phyloP scores from a whole-genome alignment of 1,139 yeast genomes.

The Yamadazyma dendronema region DNA sequence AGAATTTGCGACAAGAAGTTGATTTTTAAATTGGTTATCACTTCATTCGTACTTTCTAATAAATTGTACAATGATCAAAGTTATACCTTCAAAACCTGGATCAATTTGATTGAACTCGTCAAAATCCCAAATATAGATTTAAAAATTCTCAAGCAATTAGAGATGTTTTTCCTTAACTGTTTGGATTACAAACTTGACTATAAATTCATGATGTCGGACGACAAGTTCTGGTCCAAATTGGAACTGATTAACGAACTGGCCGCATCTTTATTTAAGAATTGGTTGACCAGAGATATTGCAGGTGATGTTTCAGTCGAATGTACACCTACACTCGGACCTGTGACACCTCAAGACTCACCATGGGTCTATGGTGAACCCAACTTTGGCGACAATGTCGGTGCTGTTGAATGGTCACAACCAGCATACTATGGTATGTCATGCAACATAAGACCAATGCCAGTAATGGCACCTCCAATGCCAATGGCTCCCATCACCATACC shows the following conservation, averaged over 20 bases:
- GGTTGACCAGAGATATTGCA: conserved; percentile 2
- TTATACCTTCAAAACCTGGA: conserved; percentile 55
- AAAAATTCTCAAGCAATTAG: conserved; percentile 24
- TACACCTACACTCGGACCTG: conserved; percentile 1
- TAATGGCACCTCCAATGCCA: too few relatives aligned
- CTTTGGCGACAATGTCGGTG: too few relatives aligned
- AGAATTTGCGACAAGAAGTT: conserved; percentile 14
- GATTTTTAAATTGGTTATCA: conserved; percentile 26
- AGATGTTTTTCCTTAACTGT: conserved; percentile 28
- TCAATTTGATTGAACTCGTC: conserved; percentile 14
- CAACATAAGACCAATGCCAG: too few relatives aligned
- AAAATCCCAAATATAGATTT: conserved; percentile 12
- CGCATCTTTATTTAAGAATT: conserved; percentile 4
- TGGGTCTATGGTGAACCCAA: too few relatives aligned
- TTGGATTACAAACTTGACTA: conserved; percentile 31
- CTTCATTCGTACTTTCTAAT: conserved; percentile 45
- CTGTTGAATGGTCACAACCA: too few relatives aligned
- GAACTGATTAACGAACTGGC: not conserved
- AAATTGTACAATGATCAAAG: conserved; percentile 52
- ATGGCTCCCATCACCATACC: too few relatives aligned
- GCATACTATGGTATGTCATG: too few relatives aligned
- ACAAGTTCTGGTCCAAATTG: conserved; percentile 23
- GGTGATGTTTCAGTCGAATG: not conserved
- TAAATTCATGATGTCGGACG: conserved; percentile 21
- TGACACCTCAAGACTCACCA: conserved; percentile 7